Evolutionary conservation across 257 asterid genomes (phyloP).

Genomic region (Nicotiana obtusifolia): DNA sequence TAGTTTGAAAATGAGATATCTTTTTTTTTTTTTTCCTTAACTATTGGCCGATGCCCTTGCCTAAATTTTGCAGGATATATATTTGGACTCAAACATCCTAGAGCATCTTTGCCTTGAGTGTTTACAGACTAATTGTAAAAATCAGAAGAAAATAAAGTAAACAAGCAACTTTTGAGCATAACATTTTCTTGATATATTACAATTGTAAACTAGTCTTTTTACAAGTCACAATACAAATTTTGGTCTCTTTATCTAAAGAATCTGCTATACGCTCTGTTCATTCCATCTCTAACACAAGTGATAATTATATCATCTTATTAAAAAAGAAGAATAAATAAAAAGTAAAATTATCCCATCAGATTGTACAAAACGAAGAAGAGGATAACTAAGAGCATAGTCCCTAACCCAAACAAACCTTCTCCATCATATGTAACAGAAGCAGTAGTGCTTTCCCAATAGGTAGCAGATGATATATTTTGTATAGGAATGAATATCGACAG

Average conservation of each 20-base stretch:
- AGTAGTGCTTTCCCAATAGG: conserved; percentile 3
- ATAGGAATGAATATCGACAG: conserved; percentile 1
- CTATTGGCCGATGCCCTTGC: too few relatives aligned
- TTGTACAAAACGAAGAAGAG: conserved; percentile 14
- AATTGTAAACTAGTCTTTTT: background rate
- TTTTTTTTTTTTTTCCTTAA: too few relatives aligned
- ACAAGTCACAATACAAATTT: background rate
- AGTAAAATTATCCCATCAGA: background rate
- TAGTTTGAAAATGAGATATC: background rate
- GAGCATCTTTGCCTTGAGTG: background rate
- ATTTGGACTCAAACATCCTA: background rate
- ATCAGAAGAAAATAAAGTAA: background rate
- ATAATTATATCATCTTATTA: background rate
- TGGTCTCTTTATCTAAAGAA: background rate
- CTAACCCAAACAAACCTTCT: conserved; percentile 20
- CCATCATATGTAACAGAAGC: background rate
- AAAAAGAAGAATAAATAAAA: background rate
- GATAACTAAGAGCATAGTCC: conserved; percentile 13
- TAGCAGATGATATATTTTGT: background rate
- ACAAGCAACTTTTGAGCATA: background rate
- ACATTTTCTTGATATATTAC: background rate
- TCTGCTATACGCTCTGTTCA: background rate
- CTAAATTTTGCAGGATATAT: too few relatives aligned
- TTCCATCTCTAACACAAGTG: background rate
- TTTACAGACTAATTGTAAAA: background rate